Evolutionary conservation across 306 rosid species (phyloP).

Genomic region (Begonia masoniana): DNA sequence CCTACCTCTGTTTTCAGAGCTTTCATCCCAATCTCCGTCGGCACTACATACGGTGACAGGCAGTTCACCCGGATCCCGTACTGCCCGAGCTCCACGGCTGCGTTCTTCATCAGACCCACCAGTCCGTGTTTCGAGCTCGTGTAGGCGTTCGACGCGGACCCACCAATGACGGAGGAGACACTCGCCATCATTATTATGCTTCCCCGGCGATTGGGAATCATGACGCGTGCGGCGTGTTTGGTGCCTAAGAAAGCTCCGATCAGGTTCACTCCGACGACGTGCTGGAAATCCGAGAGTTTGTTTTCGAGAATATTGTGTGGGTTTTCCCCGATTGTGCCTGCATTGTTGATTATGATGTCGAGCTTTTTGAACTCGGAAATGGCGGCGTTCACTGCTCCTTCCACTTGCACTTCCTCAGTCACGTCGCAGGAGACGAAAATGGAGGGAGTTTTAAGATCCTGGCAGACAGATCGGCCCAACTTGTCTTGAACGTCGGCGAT

Average conservation of each 20-base stretch:
- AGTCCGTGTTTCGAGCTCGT: slow-evolving; percentile 61
- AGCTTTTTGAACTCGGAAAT: slow-evolving; percentile 33
- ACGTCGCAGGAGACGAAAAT: slow-evolving; percentile 54
- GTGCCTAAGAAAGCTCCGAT: slow-evolving; percentile 67
- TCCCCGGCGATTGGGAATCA: slow-evolving; percentile 39
- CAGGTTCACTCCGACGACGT: slow-evolving; percentile 38
- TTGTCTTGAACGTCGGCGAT: slow-evolving; percentile 73
- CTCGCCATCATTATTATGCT: slow-evolving; percentile 54
- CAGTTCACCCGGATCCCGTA: slow-evolving; percentile 78
- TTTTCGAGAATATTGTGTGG: slow-evolving; percentile 41
- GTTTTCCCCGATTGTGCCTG: slow-evolving; percentile 39
- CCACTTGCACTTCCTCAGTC: slow-evolving; percentile 46
- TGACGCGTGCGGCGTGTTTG: slow-evolving; percentile 56
- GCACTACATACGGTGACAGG: slow-evolving; percentile 56
- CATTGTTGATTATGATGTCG: slow-evolving; percentile 84
- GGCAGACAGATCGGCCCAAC: slow-evolving; percentile 22
- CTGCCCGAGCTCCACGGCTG: slow-evolving; percentile 68
- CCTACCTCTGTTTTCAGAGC: slow-evolving; percentile 25
- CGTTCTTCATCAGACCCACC: slow-evolving; percentile 51
- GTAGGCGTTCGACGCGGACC: slow-evolving; percentile 58
- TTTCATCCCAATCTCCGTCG: slow-evolving; percentile 26
- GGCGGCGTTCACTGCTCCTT: slow-evolving; percentile 30
- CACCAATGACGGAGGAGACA: slow-evolving; percentile 43
- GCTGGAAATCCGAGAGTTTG: slow-evolving; percentile 47
- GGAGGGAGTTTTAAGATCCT: slow-evolving; percentile 29